phyloP scores from a whole-genome alignment of 371 early-diverging fungal genomes.

The Funneliformis caledonium region DNA sequence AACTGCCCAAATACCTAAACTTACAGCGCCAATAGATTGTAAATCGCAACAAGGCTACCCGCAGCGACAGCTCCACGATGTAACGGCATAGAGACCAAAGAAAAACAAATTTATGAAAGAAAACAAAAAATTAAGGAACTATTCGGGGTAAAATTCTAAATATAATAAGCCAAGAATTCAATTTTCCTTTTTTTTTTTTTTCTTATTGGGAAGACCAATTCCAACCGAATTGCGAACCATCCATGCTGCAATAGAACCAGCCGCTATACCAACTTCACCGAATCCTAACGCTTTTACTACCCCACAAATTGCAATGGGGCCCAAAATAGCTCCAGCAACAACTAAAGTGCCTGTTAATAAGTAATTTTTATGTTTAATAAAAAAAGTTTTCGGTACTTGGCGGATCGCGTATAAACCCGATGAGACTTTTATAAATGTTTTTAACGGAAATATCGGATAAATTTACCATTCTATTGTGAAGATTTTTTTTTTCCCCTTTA shows the following conservation, averaged over 20 bases:
- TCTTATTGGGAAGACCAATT: too few species aligned
- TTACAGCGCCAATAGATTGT: constrained; percentile 40
- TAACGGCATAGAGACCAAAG: constrained; percentile 25
- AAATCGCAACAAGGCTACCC: constrained; percentile 36
- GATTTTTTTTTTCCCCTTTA: too few species aligned
- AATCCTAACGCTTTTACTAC: neutral
- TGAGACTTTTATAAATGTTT: neutral
- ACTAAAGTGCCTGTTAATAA: neutral
- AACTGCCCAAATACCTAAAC: constrained; percentile 7
- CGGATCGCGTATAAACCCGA: neutral
- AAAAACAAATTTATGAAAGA: too few species aligned
- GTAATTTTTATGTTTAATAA: neutral
- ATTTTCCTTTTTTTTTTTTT: too few species aligned
- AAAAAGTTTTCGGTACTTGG: neutral
- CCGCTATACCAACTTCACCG: constrained; percentile 19
- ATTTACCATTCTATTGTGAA: too few species aligned
- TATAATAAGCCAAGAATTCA: too few species aligned
- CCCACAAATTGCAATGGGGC: neutral
- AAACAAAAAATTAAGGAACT: too few species aligned
- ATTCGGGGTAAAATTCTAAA: too few species aligned
- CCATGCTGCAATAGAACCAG: constrained; percentile 38
- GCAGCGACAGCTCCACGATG: constrained; percentile 32
- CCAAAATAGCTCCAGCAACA: neutral
- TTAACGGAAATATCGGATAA: neutral
- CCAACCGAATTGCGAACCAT: neutral